Percentiles rank a stretch among this genome's conserved stretches.
phyloP scores from a whole-genome alignment of 768 basidiomycete species.

The Auriscalpium microsporum region DNA sequence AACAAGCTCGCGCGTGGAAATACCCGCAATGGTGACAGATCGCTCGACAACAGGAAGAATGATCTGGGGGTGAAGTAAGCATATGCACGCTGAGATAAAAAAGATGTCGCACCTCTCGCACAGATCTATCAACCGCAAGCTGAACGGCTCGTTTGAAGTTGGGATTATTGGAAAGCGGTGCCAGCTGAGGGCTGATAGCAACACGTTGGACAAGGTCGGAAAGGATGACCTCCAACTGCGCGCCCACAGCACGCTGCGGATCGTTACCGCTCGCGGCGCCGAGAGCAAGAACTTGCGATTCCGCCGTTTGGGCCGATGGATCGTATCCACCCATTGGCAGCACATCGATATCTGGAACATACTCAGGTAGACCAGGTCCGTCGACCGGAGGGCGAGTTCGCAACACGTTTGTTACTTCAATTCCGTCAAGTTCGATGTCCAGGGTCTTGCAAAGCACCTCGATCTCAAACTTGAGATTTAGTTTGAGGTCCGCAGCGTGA shows the following conservation, averaged over 20 bases:
- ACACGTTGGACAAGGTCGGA: constrained; percentile 61
- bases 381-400: constrained; percentile 65
- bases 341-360: constrained; percentile 72
- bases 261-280: constrained; percentile 55
- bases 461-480: constrained; percentile 98
- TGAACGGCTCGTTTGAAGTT: constrained; percentile 87
- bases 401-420: constrained; percentile 79
- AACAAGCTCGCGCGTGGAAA: constrained; percentile 92
- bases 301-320: constrained; percentile 36
- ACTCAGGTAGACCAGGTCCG: constrained; percentile 65
- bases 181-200: constrained; percentile 68
- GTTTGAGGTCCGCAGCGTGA: constrained; percentile 89
- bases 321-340: constrained; percentile 71
- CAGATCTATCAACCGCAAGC: constrained; percentile 85
- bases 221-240: constrained; percentile 79
- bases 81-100: background rate
- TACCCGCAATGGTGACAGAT: constrained; percentile 96
- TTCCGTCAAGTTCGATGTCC: constrained; percentile 73
- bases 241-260: constrained; percentile 55
- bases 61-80: constrained; percentile 42
- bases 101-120: constrained; percentile 71
- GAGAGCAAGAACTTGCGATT: constrained; percentile 56
- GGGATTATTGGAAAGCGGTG: constrained; percentile 67
- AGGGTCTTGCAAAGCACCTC: constrained; percentile 92
- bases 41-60: constrained; percentile 96